phyloP scores from a whole-genome alignment of 257 asterid genomes.

The Anisodus tanguticus region DNA sequence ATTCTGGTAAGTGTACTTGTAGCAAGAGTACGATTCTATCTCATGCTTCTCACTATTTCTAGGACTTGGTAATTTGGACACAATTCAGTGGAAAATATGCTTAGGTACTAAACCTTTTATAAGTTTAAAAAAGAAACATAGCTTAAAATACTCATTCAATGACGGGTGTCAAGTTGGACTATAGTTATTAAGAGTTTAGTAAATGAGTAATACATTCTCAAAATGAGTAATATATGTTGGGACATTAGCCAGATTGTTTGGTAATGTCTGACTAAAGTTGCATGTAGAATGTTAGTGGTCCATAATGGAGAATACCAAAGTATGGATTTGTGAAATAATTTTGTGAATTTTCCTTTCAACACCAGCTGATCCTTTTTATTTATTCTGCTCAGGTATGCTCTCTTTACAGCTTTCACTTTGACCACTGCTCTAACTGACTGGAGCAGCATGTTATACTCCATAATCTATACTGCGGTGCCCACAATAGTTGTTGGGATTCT shows the following conservation, averaged over 20 bases:
- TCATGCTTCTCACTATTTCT: not conserved
- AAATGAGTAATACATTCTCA: not conserved
- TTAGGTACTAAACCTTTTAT: not conserved
- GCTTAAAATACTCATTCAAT: not conserved
- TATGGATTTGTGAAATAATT: constrained; percentile 5
- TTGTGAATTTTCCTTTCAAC: constrained; percentile 20
- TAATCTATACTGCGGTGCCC: constrained; percentile 83
- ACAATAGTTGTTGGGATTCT: constrained; percentile 83
- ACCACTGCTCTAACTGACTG: constrained; percentile 95
- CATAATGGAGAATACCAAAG: not conserved
- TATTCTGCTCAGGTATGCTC: constrained; percentile 67
- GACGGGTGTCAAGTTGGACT: not conserved
- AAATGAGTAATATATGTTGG: not conserved
- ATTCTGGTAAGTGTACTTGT: constrained; percentile 80
- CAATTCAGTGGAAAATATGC: constrained; percentile 2
- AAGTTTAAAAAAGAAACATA: not conserved
- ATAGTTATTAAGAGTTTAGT: not conserved
- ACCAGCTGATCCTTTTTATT: constrained; percentile 35
- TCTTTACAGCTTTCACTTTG: constrained; percentile 77
- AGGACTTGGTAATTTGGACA: not conserved
- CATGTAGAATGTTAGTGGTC: not conserved
- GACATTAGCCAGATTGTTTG: constrained; percentile 12
- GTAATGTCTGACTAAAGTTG: not conserved
- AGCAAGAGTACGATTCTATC: constrained; percentile 5
- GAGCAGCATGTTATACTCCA: constrained; percentile 92